Conservation (phyloP, 768 basidiomycete species). For the Pleurotus cornucopiae region DNA sequence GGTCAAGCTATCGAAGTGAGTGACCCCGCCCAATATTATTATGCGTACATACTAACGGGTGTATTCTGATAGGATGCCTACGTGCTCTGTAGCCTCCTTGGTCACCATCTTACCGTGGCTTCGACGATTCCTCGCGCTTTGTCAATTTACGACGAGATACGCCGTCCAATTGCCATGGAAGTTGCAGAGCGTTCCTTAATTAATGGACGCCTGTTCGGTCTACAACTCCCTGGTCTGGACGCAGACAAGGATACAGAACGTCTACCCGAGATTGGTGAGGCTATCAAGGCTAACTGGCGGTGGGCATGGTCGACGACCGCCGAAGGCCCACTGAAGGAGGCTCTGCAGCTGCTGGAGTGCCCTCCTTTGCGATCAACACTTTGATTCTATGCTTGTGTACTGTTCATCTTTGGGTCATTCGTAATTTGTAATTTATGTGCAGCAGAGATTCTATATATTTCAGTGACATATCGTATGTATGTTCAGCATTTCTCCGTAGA, state of each 20-base stretch:
- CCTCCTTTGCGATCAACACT: background rate
- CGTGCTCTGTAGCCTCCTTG: conserved; percentile 39
- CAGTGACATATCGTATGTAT: background rate
- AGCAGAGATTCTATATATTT: too few species aligned
- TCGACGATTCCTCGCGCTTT: conserved; percentile 25
- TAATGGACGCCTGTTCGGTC: conserved; percentile 24
- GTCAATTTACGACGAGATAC: conserved; percentile 31
- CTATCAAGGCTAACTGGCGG: conserved; percentile 25
- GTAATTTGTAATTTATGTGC: too few species aligned
- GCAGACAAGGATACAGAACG: conserved; percentile 14
- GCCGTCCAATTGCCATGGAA: conserved; percentile 30
- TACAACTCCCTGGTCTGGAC: conserved; percentile 18
- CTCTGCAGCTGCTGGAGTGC: background rate
- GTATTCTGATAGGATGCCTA: conserved; percentile 35
- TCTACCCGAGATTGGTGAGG: conserved; percentile 21
- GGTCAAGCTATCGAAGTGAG: conserved; percentile 49
- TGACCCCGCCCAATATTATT: background rate
- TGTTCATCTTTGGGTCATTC: background rate
- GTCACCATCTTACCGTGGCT: conserved; percentile 20
- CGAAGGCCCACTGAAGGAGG: conserved; percentile 1
- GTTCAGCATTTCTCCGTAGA: background rate
- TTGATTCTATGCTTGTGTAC: background rate
- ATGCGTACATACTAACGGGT: background rate
- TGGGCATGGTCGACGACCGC: conserved; percentile 14
- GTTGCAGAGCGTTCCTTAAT: conserved; percentile 22